Base-by-base conservation (phyloP, 495 filamentous ascomycete genomes). In the Clohesyomyces aquaticus region DNA sequence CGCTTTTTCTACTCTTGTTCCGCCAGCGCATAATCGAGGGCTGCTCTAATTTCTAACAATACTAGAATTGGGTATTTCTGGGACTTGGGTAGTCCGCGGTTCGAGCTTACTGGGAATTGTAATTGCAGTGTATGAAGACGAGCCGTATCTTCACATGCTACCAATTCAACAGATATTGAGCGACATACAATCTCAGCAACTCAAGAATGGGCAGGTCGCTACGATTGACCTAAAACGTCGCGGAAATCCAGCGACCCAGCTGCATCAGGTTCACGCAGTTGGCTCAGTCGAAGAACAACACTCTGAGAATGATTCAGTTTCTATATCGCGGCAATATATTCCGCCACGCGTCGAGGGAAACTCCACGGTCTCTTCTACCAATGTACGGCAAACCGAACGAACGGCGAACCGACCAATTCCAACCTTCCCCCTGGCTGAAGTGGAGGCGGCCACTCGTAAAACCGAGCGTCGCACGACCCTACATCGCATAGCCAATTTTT, bases 61-160 rank as follows among this genome's bases (percentile, higher is more conserved):
- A 38, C 32, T 38, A 38, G 32, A 38, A 38, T 6, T 38, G 6
- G 14, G 32, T 14, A 14, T 38, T 6, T 38, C 32, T 38, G 32
- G 32, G 6, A 38, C 32, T 14, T 38, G 32, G 32, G 32, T 38
- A 6, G 32, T 38, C 32, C 14, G 32, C 32, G 32, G 55, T n/a
- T 16, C 18, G 2, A 16, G 23, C 16, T 28, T 58, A 18, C 42
- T 58, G 3, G 26, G 42, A 9, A 59, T 49, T 4, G 50, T 59
- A 10, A 28, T 59, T 2, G 56, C 56, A 18, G 43, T 50, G 3
- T 59, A 59, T 25, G 45, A 48, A 9, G 2, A 32, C 3, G 56
- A 59, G 43, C 26, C 42, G 14, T 59, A 59, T 19, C 43, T 42
- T 16, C 56, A 59, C 35, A 59, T 59, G 56, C 56, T 59, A 27